Evolutionary conservation across 164 flowering plant species (phyloP), one percentile per base, ranked within the genome.

Genomic region (Tetracentron sinense): DNA sequence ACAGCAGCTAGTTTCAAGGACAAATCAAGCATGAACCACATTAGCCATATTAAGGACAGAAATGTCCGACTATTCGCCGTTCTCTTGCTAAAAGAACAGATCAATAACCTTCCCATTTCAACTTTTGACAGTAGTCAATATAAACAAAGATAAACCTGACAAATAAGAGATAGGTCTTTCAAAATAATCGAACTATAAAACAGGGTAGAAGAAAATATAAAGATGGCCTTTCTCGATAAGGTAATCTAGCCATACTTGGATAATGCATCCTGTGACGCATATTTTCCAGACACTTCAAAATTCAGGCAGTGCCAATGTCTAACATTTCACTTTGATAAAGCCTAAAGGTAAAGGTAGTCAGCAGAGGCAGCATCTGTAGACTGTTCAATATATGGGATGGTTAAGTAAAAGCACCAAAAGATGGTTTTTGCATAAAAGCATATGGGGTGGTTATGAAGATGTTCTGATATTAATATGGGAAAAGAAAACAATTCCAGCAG

Each of bases 1-100:
- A 75, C 76, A 61, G 91, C 84, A 81, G 79, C 98, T 94, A 69
- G 74, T 35, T 66, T 63, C 51, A 65, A 60, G 28, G 4, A 11
- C 15, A 38, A 33, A n/a, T 12, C 44, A 38, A 58, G 51, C 33
- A 27, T n/a, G 54, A 27, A 19, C 20, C 4, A 49, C 0, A 44
- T 29, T 56, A 49, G 33, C 16, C 23, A n/a, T 33, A 5, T 31
- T 30, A 35, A 17, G 47, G 23, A 15, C 52, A 62, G 28, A 17
- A 62, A 26, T 15, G 49, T 35, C 10, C 42, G 42, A 48, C 17
- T 26, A n/a, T 10, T 22, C 53, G 42, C 29, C 58, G 28, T 42
- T 65, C 31, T 17, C 14, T 10, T 29, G 22, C 42, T 20, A 7
- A 27, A 10, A 20, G 17, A 51, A 16, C n/a, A 63, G 1, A 22